These are phyloP conservation scores for Metarhizium guizhouense DNA, from an alignment of 2,329 filamentous ascomycete species.

Conservation along the genomic window DNA sequence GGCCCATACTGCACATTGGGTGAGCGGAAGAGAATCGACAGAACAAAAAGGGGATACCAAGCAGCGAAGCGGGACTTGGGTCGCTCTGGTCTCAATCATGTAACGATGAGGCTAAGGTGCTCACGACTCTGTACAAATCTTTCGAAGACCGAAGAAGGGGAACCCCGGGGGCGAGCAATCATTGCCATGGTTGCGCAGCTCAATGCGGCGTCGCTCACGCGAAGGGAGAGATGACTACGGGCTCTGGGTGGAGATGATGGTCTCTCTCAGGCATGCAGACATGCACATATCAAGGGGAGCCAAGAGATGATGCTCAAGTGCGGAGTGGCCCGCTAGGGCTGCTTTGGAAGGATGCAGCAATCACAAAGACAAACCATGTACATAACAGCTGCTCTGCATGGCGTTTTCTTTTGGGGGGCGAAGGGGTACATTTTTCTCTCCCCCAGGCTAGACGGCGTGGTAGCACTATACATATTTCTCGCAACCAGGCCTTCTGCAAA, in stretches of 20 bases:
- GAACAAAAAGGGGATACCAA: not conserved
- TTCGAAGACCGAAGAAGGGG: conserved; percentile 6
- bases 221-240: not conserved
- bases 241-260: not conserved
- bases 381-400: not conserved
- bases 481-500: not conserved
- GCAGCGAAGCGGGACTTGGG: not conserved
- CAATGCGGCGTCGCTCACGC: not conserved
- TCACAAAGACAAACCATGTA: not conserved
- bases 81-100: not conserved
- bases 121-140: conserved; percentile 23
- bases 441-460: not conserved
- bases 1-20: conserved; percentile 7
- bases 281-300: not conserved
- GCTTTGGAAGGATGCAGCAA: not conserved
- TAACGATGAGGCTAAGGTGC: conserved; percentile 8
- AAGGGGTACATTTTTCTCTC: not conserved
- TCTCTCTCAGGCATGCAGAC: not conserved
- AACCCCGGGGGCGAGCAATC: conserved; percentile 9
- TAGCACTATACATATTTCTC: too few species aligned
- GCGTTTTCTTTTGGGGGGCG: not conserved
- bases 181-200: not conserved
- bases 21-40: not conserved
- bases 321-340: not conserved
- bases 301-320: conserved; percentile 4